Evolutionary conservation across 2,329 filamentous ascomycete species (phyloP), one percentile per base, ranked within the genome.

Genomic region (Penicillium sp.): DNA sequence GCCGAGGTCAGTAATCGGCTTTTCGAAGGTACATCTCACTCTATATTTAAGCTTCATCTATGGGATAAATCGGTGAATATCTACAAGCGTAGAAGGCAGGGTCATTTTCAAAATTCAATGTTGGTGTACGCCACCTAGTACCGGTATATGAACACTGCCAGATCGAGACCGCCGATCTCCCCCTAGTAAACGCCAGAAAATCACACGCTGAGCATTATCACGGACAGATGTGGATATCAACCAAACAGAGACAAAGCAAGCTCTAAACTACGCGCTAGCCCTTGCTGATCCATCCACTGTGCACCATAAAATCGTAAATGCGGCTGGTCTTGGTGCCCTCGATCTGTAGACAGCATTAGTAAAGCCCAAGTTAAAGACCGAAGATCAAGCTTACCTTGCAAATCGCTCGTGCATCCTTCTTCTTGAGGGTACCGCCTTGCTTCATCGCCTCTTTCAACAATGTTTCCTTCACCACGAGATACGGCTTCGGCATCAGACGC

Each of bases 281-380:
- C 75, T 95, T 93, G 28, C 84, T 87, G 53, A 97, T 85, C 90
- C 92, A 97, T 2, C 92, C 93, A 48, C 84, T 85, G 66, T 90
- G 88, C 55, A 95, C 88, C 74, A 96, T 91, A 67, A 96, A 97
- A 69, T 97, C 93, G 71, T 92, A 96, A 50, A 97, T 83, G 57
- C 89, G 81, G 15, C 87, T 85, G 0, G 88, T 86, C 69, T 96
- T 97, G 56, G 87, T 87, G 8, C 83, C 81, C 64, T 97, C 92
- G 45, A 97, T 80, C 66, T 84, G 72, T 6, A 28, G 20, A 23
- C n/a, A 15, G 9, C 12, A 35, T 40, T n/a, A 40, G 20, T 37
- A 35, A 28, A 37, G 12, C 23, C 15, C 35, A 9, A 37, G 25
- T 37, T 18, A 33, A 31, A 38, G 24, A 9, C 24, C 9, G 15